Conservation (phyloP, 2,329 filamentous ascomycete genomes). For the Blastomyces gilchristii region DNA sequence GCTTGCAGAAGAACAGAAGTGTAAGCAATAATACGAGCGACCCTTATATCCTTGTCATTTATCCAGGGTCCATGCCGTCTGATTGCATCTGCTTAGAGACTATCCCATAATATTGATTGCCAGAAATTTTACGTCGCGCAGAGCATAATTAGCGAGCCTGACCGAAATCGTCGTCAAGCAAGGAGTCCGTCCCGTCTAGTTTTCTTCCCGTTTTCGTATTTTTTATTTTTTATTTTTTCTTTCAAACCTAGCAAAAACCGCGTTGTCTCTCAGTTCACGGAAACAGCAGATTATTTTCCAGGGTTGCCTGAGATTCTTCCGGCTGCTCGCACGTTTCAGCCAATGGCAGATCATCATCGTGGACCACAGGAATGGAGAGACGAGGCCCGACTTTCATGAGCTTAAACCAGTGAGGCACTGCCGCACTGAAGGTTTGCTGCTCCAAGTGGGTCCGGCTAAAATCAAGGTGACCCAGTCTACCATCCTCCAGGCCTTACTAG, state of each 20-base stretch:
- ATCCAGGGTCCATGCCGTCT: slow-evolving; percentile 1
- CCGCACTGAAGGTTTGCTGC: neutral
- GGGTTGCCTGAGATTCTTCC: neutral
- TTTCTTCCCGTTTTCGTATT: neutral
- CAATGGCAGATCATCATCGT: neutral
- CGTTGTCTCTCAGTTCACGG: slow-evolving; percentile 1
- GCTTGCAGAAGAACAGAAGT: neutral
- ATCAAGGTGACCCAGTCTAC: neutral
- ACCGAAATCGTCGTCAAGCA: neutral
- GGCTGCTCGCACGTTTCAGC: neutral
- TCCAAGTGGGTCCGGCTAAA: slow-evolving; percentile 2
- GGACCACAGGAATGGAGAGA: neutral
- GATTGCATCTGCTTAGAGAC: neutral
- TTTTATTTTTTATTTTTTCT: neutral
- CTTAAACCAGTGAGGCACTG: slow-evolving; percentile 1
- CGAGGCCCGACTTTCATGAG: slow-evolving; percentile 1
- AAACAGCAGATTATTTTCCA: neutral
- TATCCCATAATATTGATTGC: neutral
- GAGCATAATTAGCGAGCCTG: neutral
- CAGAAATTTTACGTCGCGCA: neutral
- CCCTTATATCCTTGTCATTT: neutral
- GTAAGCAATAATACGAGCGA: slow-evolving; percentile 2
- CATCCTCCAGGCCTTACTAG: neutral
- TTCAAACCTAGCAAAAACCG: neutral
- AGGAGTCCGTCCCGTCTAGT: neutral